These are phyloP conservation scores for Hypoxylon sp. DNA, from an alignment of 2,329 filamentous ascomycete genomes.

Conservation along the genomic window DNA sequence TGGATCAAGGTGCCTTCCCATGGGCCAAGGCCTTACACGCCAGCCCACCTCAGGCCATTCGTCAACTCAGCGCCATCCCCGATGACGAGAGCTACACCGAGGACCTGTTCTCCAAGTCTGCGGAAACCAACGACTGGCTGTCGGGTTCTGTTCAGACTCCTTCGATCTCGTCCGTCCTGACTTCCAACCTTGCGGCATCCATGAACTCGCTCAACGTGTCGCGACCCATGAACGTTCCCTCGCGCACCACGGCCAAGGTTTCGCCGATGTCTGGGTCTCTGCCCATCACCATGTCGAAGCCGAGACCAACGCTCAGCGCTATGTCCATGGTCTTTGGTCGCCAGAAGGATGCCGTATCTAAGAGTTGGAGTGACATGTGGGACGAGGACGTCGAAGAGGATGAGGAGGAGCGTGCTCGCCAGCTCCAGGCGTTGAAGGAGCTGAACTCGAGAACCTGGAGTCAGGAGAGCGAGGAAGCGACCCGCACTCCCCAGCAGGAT, in stretches of 20 bases:
- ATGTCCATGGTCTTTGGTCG: conserved; percentile 85
- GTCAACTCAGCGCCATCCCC: conserved; percentile 88
- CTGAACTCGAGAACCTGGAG: conserved; percentile 83
- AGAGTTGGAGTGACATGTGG: conserved; percentile 99
- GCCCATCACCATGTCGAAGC: conserved; percentile 83
- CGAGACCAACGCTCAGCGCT: conserved; percentile 73
- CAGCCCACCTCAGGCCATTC: conserved; percentile 75
- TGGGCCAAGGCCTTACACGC: conserved; percentile 93
- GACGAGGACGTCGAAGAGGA: conserved; percentile 89
- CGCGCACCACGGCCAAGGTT: conserved; percentile 63
- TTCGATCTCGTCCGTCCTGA: conserved; percentile 84
- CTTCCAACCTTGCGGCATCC: conserved; percentile 84
- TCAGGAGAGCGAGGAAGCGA: conserved; percentile 71
- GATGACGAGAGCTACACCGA: conserved; percentile 84
- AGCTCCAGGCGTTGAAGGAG: conserved; percentile 70
- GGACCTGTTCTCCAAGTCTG: conserved; percentile 85
- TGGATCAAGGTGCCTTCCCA: conserved; percentile 87
- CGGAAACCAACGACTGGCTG: conserved; percentile 80
- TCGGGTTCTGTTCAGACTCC: conserved; percentile 80
- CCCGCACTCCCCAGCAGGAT: conserved; percentile 50
- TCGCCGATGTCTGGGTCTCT: conserved; percentile 76
- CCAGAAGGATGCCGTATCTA: conserved; percentile 83
- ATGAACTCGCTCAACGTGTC: conserved; percentile 78
- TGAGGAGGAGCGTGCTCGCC: conserved; percentile 72
- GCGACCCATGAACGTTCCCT: conserved; percentile 56